Evolutionary conservation across 2,329 filamentous ascomycete species (phyloP).

Genomic region (Alternaria burnsii): DNA sequence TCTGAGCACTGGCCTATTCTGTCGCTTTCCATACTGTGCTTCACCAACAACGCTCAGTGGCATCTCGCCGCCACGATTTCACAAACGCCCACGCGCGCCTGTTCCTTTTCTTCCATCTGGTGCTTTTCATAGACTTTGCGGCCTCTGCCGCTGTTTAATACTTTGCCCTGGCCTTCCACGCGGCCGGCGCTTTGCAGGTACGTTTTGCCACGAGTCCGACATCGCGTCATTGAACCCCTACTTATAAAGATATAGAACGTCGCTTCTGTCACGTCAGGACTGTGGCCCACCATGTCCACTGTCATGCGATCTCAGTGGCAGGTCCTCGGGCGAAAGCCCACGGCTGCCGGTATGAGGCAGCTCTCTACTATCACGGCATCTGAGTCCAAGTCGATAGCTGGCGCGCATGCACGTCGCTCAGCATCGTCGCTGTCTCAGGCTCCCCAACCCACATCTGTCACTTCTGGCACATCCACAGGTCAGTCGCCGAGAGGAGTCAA

Average conservation of each 20-base stretch:
- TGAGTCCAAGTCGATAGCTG: constrained; percentile 5
- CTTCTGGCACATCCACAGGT: constrained; percentile 33
- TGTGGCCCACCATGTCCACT: constrained; percentile 53
- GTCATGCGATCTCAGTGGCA: constrained; percentile 49
- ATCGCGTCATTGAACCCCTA: constrained; percentile 27
- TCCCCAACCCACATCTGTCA: constrained; percentile 21
- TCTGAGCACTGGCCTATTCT: constrained; percentile 29
- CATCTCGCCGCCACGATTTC: constrained; percentile 29
- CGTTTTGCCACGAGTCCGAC: constrained; percentile 45
- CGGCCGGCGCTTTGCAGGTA: constrained; percentile 59
- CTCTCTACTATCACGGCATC: constrained; percentile 23
- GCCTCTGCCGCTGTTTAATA: constrained; percentile 40
- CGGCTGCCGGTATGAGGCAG: constrained; percentile 32
- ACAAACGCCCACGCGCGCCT: constrained; percentile 27
- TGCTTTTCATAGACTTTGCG: constrained; percentile 30
- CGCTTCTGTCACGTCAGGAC: constrained; percentile 47
- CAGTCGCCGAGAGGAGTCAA: constrained; percentile 8
- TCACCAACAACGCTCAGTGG: constrained; percentile 18
- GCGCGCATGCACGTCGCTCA: constrained; percentile 21
- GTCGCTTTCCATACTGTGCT: constrained; percentile 30
- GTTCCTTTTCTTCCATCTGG: constrained; percentile 32
- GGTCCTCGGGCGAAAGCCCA: constrained; percentile 32
- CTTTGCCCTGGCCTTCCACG: constrained; percentile 61
- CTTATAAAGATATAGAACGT: constrained; percentile 54
- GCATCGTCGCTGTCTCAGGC: constrained; percentile 5